Base-by-base conservation (phyloP, 2,329 filamentous ascomycete species). In the Trichoderma koningii region DNA sequence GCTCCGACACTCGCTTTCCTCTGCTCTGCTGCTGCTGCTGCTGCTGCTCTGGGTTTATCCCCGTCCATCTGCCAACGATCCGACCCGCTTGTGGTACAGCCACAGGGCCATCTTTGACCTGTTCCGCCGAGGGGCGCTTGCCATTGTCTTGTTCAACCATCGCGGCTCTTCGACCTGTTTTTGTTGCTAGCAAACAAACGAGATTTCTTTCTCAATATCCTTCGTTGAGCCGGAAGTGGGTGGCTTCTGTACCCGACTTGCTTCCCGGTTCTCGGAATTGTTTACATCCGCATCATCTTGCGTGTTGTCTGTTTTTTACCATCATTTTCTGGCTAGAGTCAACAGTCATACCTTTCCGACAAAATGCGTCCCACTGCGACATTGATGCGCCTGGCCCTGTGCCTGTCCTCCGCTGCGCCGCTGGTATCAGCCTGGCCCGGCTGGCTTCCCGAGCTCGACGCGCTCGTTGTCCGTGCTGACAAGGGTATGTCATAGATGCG, bases 381-480 rank as follows among this genome's bases (percentile, higher is more conserved):
- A 56, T 70, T 85, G 63, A 74, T 81, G 72, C 79, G 81, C 51
- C 71, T 85, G 69, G 80, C 83, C 59, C 68, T 83, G 63, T 78
- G 86, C 69, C 77, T 87, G 17, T 76, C 76, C 50, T 80, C 85
- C 38, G 74, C 87, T 61, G 76, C 82, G 9, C 78, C 81, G 17
- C 69, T 84, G 23, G 80, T 80, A n/a, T 79, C 83, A 62, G 84
- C 81, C 64, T 87, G 85, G 85, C 82, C 85, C 21, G 76, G 74
- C 67, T 86, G 82, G 81, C 75, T 87, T 44, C 84, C 85, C 19
- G 79, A 83, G 14, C 55, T 81, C 42, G 81, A 87, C 68, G 72
- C 81, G 15, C 72, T 89, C 42, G 76, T 87, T 47, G 84, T 83
- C 56, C 80, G 83, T 66, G 78, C 79, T 67, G 77, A 83, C 67